phyloP scores from a whole-genome alignment of 1,139 yeast species.

The Kluyveromyces sp. region DNA sequence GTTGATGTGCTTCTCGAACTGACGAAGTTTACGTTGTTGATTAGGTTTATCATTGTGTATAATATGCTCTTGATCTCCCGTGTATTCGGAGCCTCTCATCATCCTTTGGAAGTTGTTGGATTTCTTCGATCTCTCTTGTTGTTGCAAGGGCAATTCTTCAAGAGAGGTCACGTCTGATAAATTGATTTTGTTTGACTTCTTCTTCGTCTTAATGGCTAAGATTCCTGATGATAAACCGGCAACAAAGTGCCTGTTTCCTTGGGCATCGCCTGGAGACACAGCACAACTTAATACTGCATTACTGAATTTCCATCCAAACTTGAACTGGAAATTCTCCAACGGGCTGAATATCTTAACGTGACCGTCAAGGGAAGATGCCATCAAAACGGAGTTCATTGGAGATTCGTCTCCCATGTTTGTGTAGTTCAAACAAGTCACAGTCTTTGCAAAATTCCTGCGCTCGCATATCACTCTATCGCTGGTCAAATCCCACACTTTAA shows the following conservation, averaged over 20 bases:
- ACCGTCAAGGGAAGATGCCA: slow-evolving; percentile 94
- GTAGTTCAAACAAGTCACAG: slow-evolving; percentile 77
- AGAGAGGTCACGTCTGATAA: slow-evolving; percentile 32
- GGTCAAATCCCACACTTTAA: slow-evolving; percentile 88
- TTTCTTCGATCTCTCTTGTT: slow-evolving; percentile 17
- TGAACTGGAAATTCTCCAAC: slow-evolving; percentile 73
- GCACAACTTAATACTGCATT: slow-evolving; percentile 88
- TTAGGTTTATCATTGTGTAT: slow-evolving; percentile 51
- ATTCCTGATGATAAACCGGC: slow-evolving; percentile 93
- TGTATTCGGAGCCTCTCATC: slow-evolving; percentile 87
- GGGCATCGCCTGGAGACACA: slow-evolving; percentile 65
- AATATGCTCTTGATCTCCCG: slow-evolving; percentile 80
- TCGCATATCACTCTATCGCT: slow-evolving; percentile 43
- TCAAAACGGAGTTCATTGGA: slow-evolving; percentile 57
- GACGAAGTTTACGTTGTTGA: slow-evolving; percentile 55
- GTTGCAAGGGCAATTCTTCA: slow-evolving; percentile 31
- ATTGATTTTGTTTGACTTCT: slow-evolving; percentile 58
- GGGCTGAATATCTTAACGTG: slow-evolving; percentile 93
- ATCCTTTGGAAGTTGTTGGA: slow-evolving; percentile 54
- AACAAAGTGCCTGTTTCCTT: slow-evolving; percentile 64
- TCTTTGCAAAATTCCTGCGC: slow-evolving; percentile 71
- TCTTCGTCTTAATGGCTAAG: slow-evolving; percentile 80
- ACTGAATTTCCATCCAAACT: slow-evolving; percentile 96
- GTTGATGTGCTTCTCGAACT: slow-evolving; percentile 76
- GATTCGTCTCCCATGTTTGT: slow-evolving; percentile 36